Base-by-base conservation (phyloP, 2,329 filamentous ascomycete species). In the Ceratocystis albifundus region DNA sequence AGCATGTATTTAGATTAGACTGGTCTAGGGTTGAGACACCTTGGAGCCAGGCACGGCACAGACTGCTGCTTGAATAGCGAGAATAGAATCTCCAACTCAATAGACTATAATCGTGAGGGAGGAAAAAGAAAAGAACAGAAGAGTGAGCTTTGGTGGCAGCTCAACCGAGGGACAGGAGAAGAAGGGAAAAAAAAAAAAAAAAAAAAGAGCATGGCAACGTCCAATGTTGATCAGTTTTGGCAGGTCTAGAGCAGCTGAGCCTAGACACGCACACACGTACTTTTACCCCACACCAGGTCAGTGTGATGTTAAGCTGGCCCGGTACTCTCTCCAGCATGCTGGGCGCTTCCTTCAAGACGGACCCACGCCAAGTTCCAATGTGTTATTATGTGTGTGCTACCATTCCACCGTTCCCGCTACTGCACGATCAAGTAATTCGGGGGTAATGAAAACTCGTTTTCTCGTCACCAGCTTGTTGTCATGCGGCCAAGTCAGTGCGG, bases 391-490 rank as follows among this genome's bases (percentile, higher is more conserved):
- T 30, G 50, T 55, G 50, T 55, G 25, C 50, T 6, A 55, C 50
- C 50, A 55, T 55, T 22, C 15, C 59, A 22, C 25, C 22, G 6
- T 61, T 59, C 59, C 36, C 36, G 41, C 50, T 61, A 46, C 55
- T 50, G 28, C 64, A 66, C 30, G 20, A 65, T 67, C 46, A 65
- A 65, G 66, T 67, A 65, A 67, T 61, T 45, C 25, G 62, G 53
- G 53, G 61, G 66, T 67, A 67, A 67, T 62, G 20, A 28, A 65
- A 67, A 67, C 62, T 65, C 44, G 28, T 28, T 44, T 46, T 50
- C 48, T 63, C 41, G 55, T 61, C 44, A 17, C 50, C 12, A 55
- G 41, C 12, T 22, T 46, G 22, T 17, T 44, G 63, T 65, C 63
- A 65, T 65, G 63, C 45, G 63, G 63, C 4, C 41, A 64, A 64